Percentiles rank a stretch among this genome's conserved stretches.
phyloP scores from a whole-genome alignment of 371 early-diverging fungal genomes.

The Mycotypha africana region DNA sequence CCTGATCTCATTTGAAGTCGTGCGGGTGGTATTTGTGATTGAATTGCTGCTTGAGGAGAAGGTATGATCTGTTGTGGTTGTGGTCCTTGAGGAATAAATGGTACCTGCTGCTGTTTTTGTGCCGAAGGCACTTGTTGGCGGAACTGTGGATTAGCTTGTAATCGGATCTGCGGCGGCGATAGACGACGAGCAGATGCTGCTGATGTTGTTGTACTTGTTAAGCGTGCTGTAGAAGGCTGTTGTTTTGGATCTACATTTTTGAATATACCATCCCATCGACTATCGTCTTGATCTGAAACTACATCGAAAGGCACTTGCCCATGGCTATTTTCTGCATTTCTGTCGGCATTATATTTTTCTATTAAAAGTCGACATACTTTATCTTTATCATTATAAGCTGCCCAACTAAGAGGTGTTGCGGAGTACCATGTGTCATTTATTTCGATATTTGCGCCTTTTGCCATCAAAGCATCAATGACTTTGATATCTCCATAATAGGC shows the following conservation, averaged over 20 bases:
- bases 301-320: conserved; percentile 73
- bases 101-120: not conserved
- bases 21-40: not conserved
- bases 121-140: conserved; percentile 4
- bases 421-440: conserved; percentile 81
- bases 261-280: conserved; percentile 52
- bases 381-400: conserved; percentile 71
- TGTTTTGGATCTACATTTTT: not conserved
- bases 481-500: conserved; percentile 74
- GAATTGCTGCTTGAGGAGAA: conserved; percentile 2
- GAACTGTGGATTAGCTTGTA: conserved; percentile 6
- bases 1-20: not conserved
- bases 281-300: conserved; percentile 56
- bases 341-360: conserved; percentile 61
- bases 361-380: conserved; percentile 54
- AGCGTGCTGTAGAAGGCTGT: no score
- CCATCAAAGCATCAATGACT: conserved; percentile 60
- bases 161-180: not conserved
- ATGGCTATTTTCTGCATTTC: conserved; percentile 56
- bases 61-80: not conserved
- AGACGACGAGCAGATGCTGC: no score
- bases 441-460: conserved; percentile 76
- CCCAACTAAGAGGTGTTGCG: conserved; percentile 88
- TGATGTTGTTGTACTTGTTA: no score
- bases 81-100: not conserved